Evolutionary conservation across 495 filamentous ascomycete species (phyloP).

Genomic region (Immersiella caudata): DNA sequence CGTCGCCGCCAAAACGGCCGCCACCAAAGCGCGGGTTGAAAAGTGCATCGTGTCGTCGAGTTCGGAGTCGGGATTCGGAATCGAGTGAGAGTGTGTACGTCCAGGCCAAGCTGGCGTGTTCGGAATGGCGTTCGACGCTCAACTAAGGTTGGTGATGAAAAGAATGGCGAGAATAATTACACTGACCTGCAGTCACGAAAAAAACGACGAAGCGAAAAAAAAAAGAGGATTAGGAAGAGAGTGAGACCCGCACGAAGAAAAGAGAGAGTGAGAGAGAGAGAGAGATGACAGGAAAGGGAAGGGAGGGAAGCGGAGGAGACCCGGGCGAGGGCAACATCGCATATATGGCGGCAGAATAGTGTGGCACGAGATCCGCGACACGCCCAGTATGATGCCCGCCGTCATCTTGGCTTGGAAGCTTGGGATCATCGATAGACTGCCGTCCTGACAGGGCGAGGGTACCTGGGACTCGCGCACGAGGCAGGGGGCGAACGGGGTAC

Average conservation of each 20-base stretch:
- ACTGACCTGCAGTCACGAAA: constrained; percentile 41
- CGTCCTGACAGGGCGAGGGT: neutral
- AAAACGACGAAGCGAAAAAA: constrained; percentile 27
- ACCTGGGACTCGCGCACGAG: neutral
- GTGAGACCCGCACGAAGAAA: constrained; percentile 2
- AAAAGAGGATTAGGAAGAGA: constrained; percentile 18
- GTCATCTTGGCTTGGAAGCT: constrained; percentile 11
- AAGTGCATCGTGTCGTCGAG: constrained; percentile 33
- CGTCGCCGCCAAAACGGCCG: constrained; percentile 31
- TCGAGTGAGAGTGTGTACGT: constrained; percentile 8
- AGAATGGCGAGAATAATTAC: constrained; percentile 26
- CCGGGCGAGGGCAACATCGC: constrained; percentile 11
- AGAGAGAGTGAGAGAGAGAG: constrained; percentile 13
- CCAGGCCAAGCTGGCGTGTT: constrained; percentile 28
- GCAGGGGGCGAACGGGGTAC: constrained; percentile 1
- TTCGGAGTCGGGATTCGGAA: constrained; percentile 1
- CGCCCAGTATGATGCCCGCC: constrained; percentile 16
- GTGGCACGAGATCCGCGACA: constrained; percentile 23
- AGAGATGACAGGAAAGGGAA: constrained; percentile 8
- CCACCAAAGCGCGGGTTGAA: constrained; percentile 28
- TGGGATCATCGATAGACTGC: neutral
- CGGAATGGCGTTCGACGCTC: constrained; percentile 19
- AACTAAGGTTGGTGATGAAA: constrained; percentile 11
- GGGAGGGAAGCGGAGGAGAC: constrained; percentile 10
- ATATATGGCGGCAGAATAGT: constrained; percentile 20